Evolutionary conservation across 208 protist genomes (phyloP), one percentile per base, ranked within the genome.

Genomic region (Willaertia magna): DNA sequence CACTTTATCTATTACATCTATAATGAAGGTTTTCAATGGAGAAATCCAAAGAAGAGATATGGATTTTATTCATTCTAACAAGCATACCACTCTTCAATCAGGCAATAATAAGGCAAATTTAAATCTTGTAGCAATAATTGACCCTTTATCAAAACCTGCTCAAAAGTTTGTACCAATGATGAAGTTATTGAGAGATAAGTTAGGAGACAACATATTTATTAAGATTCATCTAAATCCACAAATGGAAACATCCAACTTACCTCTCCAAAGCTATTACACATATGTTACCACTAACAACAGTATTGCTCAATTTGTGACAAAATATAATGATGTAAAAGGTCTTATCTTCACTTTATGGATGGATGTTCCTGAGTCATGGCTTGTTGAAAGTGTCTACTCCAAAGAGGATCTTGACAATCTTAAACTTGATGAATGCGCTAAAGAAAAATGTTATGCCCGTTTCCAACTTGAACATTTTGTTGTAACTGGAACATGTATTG

Each of bases 381-480:
- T 94, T 3, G 91, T 97, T 6, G 92, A 96, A 85, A 86, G 92
- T 4, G 86, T 91, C 40, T 88, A 89, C 3, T 91, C 95, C 1
- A 88, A 91, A 85, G 89, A 95, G 84, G 97, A 99, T 88, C 88
- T 98, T 49, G 97, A 99, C 91, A 98, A 98, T 90, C 93, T 99
- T 85, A 86, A 93, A n/a, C 93, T 99, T 0, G 89, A 89, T 84
- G 26, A 89, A 89, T 39, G 87, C 52, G 22, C 79, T 87, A 4
- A 86, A 88, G 26, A 84, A 78, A 6, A 44, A 16, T 79, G 26
- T 7, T 79, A 82, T 46, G 47, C 59, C 14, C n/a, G 46, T 7
- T 79, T 49, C 48, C 52, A 86, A 46, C 22, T 86, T 0, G 48
- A 67, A 47, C 18, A 79, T 14, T 42, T 86, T 11, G 40, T 86